Conservation (phyloP, 768 basidiomycete species). For the Amanita muscaria region DNA sequence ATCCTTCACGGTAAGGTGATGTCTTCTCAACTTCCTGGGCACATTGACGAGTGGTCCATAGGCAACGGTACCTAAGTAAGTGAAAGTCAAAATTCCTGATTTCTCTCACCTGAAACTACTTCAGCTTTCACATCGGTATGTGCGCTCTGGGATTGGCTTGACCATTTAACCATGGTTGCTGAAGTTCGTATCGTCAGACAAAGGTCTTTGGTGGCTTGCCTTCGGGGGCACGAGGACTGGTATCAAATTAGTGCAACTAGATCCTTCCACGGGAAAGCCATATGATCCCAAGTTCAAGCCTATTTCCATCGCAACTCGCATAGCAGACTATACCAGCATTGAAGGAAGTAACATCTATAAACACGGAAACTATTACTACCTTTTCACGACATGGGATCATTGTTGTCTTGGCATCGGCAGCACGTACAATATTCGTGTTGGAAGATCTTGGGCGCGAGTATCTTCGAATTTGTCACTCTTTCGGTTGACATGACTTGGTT, state of each 20-base stretch:
- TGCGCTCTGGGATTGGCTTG: too few relatives aligned
- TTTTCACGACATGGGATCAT: conserved; percentile 48
- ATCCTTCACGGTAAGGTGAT: conserved; percentile 31
- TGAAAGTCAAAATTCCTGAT: neutral
- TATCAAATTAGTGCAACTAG: conserved; percentile 35
- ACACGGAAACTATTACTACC: conserved; percentile 37
- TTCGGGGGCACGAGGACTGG: conserved; percentile 52
- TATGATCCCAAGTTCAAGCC: conserved; percentile 26
- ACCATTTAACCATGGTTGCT: too few relatives aligned
- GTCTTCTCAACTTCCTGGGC: neutral
- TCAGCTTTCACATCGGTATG: neutral
- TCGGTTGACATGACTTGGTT: too few relatives aligned
- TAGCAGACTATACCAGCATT: conserved; percentile 34
- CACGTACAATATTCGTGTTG: conserved; percentile 55
- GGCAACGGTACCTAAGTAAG: conserved; percentile 49
- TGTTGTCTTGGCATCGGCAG: conserved; percentile 43
- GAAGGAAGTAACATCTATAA: conserved; percentile 42
- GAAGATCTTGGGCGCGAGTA: conserved; percentile 35
- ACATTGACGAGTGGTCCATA: conserved; percentile 12
- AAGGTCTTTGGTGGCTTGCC: conserved; percentile 38
- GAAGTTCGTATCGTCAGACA: conserved; percentile 22
- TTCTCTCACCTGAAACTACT: neutral
- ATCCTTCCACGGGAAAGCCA: conserved; percentile 35
- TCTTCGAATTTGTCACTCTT: neutral
- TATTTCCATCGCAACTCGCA: conserved; percentile 27